Evolutionary conservation across 805 yeast species (phyloP).

Genomic region (Candida peoriensis): DNA sequence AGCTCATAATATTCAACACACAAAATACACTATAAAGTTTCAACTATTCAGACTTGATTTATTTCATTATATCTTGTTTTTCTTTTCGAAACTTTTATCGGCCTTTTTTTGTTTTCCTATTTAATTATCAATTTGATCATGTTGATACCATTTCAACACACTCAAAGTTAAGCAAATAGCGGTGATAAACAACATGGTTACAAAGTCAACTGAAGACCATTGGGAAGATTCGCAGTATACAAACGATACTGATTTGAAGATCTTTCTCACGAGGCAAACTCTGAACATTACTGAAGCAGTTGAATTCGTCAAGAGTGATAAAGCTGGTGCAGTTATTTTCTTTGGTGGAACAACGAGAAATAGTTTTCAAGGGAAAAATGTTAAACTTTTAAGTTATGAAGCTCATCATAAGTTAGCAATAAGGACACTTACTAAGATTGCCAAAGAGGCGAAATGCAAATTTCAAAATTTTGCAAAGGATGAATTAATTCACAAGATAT

Average conservation of each 20-base stretch:
- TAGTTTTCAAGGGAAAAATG: constrained; percentile 36
- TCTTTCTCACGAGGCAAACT: constrained; percentile 22
- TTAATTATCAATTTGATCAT: no score
- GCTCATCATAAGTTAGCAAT: constrained; percentile 39
- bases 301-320: constrained; percentile 36
- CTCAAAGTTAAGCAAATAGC: no score
- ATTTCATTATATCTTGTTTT: no score
- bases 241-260: constrained; percentile 7
- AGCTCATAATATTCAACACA: no score
- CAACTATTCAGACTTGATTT: no score
- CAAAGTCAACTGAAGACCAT: background rate
- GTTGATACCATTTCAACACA: constrained; percentile 7
- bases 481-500: constrained; percentile 29
- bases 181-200: no score
- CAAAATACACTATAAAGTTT: no score
- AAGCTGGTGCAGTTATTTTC: constrained; percentile 44
- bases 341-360: constrained; percentile 50
- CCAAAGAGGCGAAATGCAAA: constrained; percentile 25
- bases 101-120: no score
- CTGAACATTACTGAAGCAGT: constrained; percentile 21
- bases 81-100: no score
- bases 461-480: constrained; percentile 21
- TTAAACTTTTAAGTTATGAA: constrained; percentile 38
- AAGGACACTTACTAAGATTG: constrained; percentile 31
- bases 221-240: constrained; percentile 6